Base-by-base conservation (phyloP, 1,139 yeast genomes). In the Meyerozyma guilliermondii region DNA sequence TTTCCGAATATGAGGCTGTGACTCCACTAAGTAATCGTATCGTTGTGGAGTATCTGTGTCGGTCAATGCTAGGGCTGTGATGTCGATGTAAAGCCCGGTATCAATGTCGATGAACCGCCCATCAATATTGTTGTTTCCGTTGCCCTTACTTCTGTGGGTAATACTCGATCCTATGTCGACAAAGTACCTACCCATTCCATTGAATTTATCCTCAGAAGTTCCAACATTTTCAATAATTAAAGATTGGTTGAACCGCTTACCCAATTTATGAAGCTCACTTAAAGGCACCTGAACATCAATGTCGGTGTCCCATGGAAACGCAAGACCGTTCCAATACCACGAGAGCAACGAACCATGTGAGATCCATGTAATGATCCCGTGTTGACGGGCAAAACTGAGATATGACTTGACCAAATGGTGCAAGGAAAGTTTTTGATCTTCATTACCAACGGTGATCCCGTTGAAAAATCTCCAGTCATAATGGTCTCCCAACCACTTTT, bases 391-490 rank as follows among this genome's bases (percentile, higher is more conserved):
- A 39, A 69, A 68, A 28, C 59, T 58, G 11, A 68, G 52, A 51
- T 64, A 68, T 41, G 58, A 60, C 40, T 61, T 60, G 35, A 64
- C 47, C 28, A 66, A 44, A 28, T 68, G 54, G 47, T 62, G 66
- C 33, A 66, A 55, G 3, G 61, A 48, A 8, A 58, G 48, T 22
- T 52, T 45, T 45, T 65, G 70, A 39, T 57, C 60, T 20, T 56
- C 55, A n/a, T 52, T 51, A 2, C 65, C 67, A 5, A 58, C 54
- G 13, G 58, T 56, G 41, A 47, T 31, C 8, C 56, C 54, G 28
- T 49, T 52, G 52, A 67, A 68, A 44, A 69, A 70, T 38, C 74
- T 51, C 74, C 75, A 69, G 51, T 71, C 76, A 50, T 68, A 66
- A 50, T 71, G 76, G 38, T 65, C 72, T 1, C 81, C 81, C 38